Evolutionary conservation across 305 asterid species (phyloP), one percentile per base, ranked within the genome.

Genomic region (Rubia peregrina): DNA sequence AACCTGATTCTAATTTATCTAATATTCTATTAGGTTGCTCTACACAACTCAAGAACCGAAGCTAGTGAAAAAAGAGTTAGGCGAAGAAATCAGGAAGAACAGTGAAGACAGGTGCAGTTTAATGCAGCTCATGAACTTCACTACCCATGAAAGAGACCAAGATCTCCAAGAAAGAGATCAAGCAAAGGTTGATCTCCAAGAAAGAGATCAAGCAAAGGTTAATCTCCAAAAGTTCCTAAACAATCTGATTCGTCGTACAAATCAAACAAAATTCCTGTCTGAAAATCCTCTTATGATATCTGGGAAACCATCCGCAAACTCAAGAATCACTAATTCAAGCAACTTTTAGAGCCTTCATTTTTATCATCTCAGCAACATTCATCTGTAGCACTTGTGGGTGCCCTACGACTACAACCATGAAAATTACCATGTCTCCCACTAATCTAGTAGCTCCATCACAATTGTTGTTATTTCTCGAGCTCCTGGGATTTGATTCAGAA

Each of bases 131-230:
- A 1, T 30, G 33, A 3, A 30, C 3, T 1, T 30, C n/a, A n/a
- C n/a, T n/a, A 70, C 82, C 71, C 82, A 80, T 38, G 95, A 92
- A 76, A 77, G 98, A 73, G 97, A 92, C 62, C 91, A 88, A 80
- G 98, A 96, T 30, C 33, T 30, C 33, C 33, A 30, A 30, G 1
- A 30, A 33, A 80, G 80, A 68, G 75, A 40, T 21, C 87, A 86
- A 30, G 3, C 33, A 30, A 30, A 30, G 33, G 33, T 30, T 30
- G n/a, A n/a, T n/a, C n/a, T n/a, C n/a, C n/a, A n/a, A n/a, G n/a
- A n/a, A n/a, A n/a, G n/a, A n/a, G n/a, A n/a, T n/a, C n/a, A n/a
- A n/a, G n/a, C n/a, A n/a, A n/a, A n/a, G n/a, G n/a, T n/a, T n/a
- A 30, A 30, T 14, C 87, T 87, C 68, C 89, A 87, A 11, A 82